Percentiles rank a stretch among this genome's conserved stretches.
Conservation (phyloP, 176 grass and related monocot genomes). For the Dendrocalamus sinicus region DNA sequence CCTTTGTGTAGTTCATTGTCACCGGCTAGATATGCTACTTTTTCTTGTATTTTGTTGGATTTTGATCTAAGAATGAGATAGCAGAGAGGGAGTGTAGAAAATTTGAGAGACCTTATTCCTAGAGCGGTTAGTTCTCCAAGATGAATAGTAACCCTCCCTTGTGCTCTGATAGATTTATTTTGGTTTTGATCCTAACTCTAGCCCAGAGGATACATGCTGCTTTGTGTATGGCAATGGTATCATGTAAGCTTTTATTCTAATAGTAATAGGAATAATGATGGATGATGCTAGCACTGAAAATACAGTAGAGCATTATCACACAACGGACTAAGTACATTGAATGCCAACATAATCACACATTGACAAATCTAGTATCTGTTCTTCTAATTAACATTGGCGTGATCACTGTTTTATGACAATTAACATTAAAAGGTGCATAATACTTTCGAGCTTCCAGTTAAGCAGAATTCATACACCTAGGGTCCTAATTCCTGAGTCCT, state of each 20-base stretch:
- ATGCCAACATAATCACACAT: constrained; percentile 6
- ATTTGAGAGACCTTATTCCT: too few relatives aligned
- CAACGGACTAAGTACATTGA: background rate
- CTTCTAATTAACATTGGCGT: background rate
- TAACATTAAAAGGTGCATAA: background rate
- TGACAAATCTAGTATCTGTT: constrained; percentile 10
- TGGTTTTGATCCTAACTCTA: too few relatives aligned
- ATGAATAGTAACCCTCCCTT: too few relatives aligned
- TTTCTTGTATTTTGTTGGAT: too few relatives aligned
- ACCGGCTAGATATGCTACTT: too few relatives aligned
- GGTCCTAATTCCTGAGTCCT: background rate
- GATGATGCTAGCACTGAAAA: constrained; percentile 9
- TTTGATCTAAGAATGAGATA: too few relatives aligned
- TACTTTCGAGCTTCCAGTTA: constrained; percentile 7
- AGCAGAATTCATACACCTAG: background rate
- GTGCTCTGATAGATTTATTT: too few relatives aligned
- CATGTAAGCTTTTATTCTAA: constrained; percentile 13
- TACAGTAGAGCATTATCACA: constrained; percentile 5
- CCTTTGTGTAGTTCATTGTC: too few relatives aligned
- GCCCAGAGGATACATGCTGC: background rate
- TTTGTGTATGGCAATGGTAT: constrained; percentile 1
- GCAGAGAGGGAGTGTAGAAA: too few relatives aligned
- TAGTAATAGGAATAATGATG: background rate
- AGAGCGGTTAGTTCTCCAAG: too few relatives aligned
- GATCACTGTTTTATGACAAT: background rate